A percentile compares a stretch with the other conserved stretches of the same genome.
Evolutionary conservation across 2,329 filamentous ascomycete species (phyloP).

Genomic region (Periconia digitata): DNA sequence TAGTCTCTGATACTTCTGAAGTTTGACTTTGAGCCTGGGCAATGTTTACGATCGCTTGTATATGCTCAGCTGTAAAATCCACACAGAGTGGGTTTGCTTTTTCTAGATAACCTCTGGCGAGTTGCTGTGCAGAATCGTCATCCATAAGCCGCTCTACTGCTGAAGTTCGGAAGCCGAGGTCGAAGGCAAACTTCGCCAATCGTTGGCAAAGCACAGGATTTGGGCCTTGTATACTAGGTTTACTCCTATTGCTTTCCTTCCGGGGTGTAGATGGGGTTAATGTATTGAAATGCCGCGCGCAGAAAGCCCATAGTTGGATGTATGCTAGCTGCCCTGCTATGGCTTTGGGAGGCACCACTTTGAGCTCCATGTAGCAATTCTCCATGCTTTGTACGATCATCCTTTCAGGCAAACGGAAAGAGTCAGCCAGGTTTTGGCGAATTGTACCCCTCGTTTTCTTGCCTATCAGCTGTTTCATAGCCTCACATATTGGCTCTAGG

Average conservation of each 20-base stretch:
- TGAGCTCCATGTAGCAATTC: slow-evolving; percentile 7
- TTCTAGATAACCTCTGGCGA: too few species aligned
- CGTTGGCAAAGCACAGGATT: slow-evolving; percentile 3
- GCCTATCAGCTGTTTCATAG: slow-evolving; percentile 13
- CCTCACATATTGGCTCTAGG: slow-evolving; percentile 13
- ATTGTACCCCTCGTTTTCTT: slow-evolving; percentile 12
- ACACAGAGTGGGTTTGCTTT: too few species aligned
- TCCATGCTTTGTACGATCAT: slow-evolving; percentile 8
- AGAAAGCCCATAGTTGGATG: slow-evolving; percentile 5
- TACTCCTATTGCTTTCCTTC: slow-evolving; percentile 1
- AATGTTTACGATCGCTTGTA: too few species aligned
- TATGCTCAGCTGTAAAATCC: too few species aligned
- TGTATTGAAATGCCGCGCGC: slow-evolving; percentile 3
- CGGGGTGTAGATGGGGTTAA: slow-evolving; percentile 5
- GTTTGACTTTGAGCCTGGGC: too few species aligned
- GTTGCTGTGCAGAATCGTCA: too few species aligned
- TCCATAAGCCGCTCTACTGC: too few species aligned
- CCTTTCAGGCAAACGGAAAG: slow-evolving; percentile 7
- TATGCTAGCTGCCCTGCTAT: slow-evolving; percentile 2
- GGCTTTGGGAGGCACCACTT: neutral
- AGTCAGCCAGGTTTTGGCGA: slow-evolving; percentile 7
- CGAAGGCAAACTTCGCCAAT: slow-evolving; percentile 2
- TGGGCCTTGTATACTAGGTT: slow-evolving; percentile 2
- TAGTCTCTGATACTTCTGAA: too few species aligned
- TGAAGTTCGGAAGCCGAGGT: too few species aligned